Evolutionary conservation across 2,329 filamentous ascomycete genomes (phyloP).

Genomic region (Colletotrichum spinosum): DNA sequence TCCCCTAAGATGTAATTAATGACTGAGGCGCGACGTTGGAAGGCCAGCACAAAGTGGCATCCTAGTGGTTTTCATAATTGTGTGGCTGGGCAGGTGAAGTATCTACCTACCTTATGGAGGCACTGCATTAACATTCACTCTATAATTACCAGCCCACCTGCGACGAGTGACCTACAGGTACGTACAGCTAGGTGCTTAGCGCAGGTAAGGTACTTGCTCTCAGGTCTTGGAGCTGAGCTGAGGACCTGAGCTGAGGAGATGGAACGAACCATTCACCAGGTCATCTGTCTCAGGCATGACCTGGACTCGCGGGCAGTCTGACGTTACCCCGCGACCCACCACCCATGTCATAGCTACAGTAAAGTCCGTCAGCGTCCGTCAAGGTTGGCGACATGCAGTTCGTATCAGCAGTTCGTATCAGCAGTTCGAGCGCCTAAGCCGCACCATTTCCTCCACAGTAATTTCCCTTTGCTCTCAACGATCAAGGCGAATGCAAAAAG

Average conservation of each 20-base stretch:
- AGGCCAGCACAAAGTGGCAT: too few relatives aligned
- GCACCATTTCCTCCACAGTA: slow-evolving; percentile 6
- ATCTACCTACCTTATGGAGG: too few relatives aligned
- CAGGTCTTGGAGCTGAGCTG: neutral
- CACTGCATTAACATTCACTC: too few relatives aligned
- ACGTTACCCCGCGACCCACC: slow-evolving; percentile 37
- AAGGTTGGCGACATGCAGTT: slow-evolving; percentile 19
- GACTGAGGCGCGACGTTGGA: too few relatives aligned
- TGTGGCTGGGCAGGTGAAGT: too few relatives aligned
- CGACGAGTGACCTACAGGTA: too few relatives aligned
- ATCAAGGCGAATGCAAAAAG: too few relatives aligned
- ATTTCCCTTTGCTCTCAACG: neutral
- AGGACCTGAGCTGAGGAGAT: neutral
- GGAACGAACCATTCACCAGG: slow-evolving; percentile 21
- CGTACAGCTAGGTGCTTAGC: too few relatives aligned
- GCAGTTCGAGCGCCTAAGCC: slow-evolving; percentile 7
- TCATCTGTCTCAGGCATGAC: slow-evolving; percentile 28
- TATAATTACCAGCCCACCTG: too few relatives aligned
- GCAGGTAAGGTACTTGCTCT: too few relatives aligned
- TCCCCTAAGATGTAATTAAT: too few relatives aligned
- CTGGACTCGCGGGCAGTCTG: slow-evolving; percentile 26
- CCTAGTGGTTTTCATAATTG: too few relatives aligned
- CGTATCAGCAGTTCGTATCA: slow-evolving; percentile 29
- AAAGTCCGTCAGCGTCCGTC: neutral
- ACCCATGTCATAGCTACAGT: slow-evolving; percentile 37